These are phyloP conservation scores for Coniochaeta hoffmannii DNA, from an alignment of 2,329 filamentous ascomycete genomes.

Conservation along the genomic window DNA sequence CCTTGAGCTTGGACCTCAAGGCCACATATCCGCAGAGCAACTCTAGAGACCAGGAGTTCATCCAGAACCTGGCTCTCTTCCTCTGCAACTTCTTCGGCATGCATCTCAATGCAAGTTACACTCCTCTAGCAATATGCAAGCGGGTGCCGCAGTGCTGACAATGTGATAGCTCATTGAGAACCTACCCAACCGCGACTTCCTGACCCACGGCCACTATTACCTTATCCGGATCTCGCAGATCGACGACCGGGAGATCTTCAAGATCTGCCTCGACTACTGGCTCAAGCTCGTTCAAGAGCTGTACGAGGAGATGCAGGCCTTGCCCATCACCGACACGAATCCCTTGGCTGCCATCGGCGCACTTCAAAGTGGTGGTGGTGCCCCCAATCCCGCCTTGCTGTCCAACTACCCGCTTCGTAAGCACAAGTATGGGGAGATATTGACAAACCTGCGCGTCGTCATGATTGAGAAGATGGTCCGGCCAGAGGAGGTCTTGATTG, in stretches of 20 bases:
- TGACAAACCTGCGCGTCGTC: conserved; percentile 88
- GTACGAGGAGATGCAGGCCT: conserved; percentile 97
- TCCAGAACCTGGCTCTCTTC: conserved; percentile 93
- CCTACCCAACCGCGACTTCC: conserved; percentile 87
- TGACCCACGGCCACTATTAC: conserved; percentile 95
- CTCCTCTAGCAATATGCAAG: conserved; percentile 9
- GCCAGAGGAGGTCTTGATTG: conserved; percentile 94
- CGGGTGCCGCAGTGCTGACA: conserved; percentile 10
- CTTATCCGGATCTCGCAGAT: conserved; percentile 98
- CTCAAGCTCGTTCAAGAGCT: conserved; percentile 96
- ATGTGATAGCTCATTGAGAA: conserved; percentile 74
- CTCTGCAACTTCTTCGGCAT: conserved; percentile 95
- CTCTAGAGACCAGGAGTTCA: conserved; percentile 90
- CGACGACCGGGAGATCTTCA: conserved; percentile 98
- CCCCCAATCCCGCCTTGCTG: conserved; percentile 76
- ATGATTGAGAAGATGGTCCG: conserved; percentile 99
- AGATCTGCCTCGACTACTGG: conserved; percentile 99
- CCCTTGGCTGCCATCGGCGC: conserved; percentile 76
- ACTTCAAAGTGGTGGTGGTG: conserved; percentile 72
- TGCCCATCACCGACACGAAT: conserved; percentile 89
- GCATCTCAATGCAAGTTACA: conserved; percentile 64
- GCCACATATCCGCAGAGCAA: conserved; percentile 87
- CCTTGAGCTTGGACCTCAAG: conserved; percentile 83
- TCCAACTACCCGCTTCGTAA: conserved; percentile 90
- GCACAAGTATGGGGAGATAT: conserved; percentile 92